Base-by-base conservation (phyloP, 768 basidiomycete genomes). In the Obba rivulosa region DNA sequence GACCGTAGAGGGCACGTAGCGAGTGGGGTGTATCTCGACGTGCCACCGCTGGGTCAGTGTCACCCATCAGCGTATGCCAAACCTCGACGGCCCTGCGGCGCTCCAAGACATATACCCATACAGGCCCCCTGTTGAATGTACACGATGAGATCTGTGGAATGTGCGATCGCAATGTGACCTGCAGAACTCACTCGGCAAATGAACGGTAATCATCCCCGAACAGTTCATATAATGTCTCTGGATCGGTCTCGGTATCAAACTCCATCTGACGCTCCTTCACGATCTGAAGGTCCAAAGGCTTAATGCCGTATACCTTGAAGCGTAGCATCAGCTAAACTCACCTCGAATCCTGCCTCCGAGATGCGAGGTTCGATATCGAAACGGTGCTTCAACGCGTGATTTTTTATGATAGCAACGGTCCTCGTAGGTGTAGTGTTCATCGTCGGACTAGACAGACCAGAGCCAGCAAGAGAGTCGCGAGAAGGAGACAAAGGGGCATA, bases 81-180 rank as follows among this genome's bases (percentile, higher is more conserved):
- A 89, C 86, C 65, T 89, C 82, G 41, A 92, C 83, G 5, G 90
- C 85, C 34, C 85, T 79, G 44, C 85, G 74, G 34, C 89, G 80
- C 62, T 91, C 90, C 52, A 92, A 83, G 34, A 92, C 85, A 64
- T 91, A 92, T 18, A 92, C 87, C 86, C 90, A 91, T n/a, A 90
- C 86, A 17, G 89, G 85, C 49, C 87, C 87, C 53, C 88, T 91
- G 37, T 20, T 20, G 24, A 17, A 31, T 9, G 14, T 16, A 11
- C 18, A 40, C 16, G 18, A 24, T 48, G 16, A 40, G 36, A 20
- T 16, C 18, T 8, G 34, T 39, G 38, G 45, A 11, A 24, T 37
- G 45, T 49, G 41, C 24, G 23, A 45, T 23, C 40, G 25, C 34
- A n/a, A 46, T 17, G 24, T 11, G 38, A 34, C 37, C 20, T 22